These are phyloP conservation scores for Paramecium primaurelia DNA, from an alignment of 73 alveolate genomes.

Conservation along the genomic window DNA sequence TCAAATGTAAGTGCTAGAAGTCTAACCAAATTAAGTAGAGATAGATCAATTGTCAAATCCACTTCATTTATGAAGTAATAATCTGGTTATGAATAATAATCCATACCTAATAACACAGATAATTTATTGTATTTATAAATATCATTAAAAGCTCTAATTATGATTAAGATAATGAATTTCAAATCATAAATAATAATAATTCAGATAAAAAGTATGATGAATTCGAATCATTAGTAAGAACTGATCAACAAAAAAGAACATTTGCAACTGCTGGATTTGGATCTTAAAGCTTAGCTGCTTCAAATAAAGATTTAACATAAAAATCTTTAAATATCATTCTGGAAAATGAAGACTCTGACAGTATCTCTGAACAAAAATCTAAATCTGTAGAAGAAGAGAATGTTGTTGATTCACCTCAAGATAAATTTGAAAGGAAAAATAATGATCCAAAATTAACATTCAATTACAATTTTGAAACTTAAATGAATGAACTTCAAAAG, in stretches of 20 bases:
- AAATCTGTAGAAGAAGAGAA: neutral
- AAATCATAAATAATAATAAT: neutral
- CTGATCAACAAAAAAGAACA: neutral
- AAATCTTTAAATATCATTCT: neutral
- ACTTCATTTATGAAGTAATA: conserved; percentile 35
- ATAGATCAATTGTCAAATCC: neutral
- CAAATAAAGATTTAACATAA: neutral
- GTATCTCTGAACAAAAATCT: neutral
- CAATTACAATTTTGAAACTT: conserved; percentile 19
- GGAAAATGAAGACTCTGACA: neutral
- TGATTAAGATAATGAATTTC: conserved; percentile 9
- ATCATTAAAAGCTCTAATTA: neutral
- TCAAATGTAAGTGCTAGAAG: neutral
- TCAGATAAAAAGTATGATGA: neutral
- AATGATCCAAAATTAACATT: conserved; percentile 43
- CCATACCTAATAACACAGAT: neutral
- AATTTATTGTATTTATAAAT: neutral
- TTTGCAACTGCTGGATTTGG: conserved; percentile 57
- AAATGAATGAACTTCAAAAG: neutral
- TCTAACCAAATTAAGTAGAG: neutral
- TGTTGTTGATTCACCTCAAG: neutral
- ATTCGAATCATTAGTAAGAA: neutral
- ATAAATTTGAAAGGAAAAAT: neutral
- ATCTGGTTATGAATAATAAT: neutral
- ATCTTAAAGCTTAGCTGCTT: neutral